These are phyloP conservation scores for Licmophora abbreviata DNA, from an alignment of 108 stramenopile species.

Conservation along the genomic window DNA sequence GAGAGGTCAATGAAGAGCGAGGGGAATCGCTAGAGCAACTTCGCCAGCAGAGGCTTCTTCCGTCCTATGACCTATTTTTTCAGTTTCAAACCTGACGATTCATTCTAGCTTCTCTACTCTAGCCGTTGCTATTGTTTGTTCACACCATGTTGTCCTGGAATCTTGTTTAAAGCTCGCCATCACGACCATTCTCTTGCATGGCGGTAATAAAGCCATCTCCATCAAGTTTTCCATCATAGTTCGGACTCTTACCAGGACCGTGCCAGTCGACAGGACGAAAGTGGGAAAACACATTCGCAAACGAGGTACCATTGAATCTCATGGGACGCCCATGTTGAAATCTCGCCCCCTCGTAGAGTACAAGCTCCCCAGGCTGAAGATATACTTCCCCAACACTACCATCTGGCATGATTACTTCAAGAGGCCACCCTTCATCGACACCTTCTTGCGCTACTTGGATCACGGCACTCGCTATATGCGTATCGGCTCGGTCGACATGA, in stretches of 20 bases:
- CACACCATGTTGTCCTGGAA: too few species aligned
- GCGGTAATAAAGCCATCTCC: background rate
- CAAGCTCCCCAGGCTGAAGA: constrained; percentile 84
- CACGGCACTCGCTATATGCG: constrained; percentile 37
- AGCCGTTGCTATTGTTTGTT: too few species aligned
- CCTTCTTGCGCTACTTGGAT: constrained; percentile 83
- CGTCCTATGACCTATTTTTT: too few species aligned
- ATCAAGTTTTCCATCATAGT: constrained; percentile 3
- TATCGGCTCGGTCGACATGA: constrained; percentile 75
- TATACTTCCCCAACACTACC: constrained; percentile 30
- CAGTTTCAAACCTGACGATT: too few species aligned
- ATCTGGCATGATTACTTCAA: constrained; percentile 84
- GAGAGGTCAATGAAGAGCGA: too few species aligned
- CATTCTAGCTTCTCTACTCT: too few species aligned
- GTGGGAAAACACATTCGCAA: constrained; percentile 83
- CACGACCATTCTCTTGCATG: background rate
- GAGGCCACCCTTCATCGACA: constrained; percentile 72
- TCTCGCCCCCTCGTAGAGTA: constrained; percentile 85
- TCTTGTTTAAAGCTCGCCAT: too few species aligned
- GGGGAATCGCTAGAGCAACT: too few species aligned
- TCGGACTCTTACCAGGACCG: constrained; percentile 1
- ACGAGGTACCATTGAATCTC: constrained; percentile 65
- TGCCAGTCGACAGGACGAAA: constrained; percentile 23
- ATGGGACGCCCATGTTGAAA: constrained; percentile 91
- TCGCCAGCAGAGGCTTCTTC: too few species aligned